phyloP scores from a whole-genome alignment of 108 stramenopile species.

The Poteriospumella lacustris region DNA sequence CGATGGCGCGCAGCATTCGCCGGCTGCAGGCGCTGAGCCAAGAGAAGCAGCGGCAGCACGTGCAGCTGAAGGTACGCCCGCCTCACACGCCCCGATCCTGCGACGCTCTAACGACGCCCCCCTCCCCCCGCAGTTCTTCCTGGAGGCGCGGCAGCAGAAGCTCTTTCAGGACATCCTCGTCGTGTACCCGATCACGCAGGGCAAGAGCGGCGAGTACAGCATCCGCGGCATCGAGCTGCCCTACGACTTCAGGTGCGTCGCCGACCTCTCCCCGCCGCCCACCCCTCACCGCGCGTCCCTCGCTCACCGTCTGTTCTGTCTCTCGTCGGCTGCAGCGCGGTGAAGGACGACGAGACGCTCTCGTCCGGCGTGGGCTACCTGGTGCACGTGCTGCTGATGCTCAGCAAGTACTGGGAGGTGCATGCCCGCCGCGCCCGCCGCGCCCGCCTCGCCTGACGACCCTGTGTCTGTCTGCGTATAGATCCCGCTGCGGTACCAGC shows the following conservation, averaged over 20 bases:
- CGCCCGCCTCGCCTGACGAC: not conserved
- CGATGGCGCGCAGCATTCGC: too few species aligned
- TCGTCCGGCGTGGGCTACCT: not conserved
- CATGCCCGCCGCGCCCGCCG: not conserved
- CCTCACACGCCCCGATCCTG: too few species aligned
- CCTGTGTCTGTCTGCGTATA: not conserved
- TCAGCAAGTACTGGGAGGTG: conserved; percentile 19
- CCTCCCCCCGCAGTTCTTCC: not conserved
- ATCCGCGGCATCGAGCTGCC: not conserved
- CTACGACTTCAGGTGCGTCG: not conserved
- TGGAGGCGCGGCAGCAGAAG: not conserved
- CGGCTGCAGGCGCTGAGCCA: too few species aligned
- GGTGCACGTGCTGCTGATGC: conserved; percentile 12
- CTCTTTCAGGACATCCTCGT: not conserved
- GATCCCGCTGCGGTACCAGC: conserved; percentile 13
- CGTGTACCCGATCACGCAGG: not conserved
- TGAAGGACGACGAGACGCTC: conserved; percentile 17
- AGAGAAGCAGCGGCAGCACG: too few species aligned
- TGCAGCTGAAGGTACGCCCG: too few species aligned
- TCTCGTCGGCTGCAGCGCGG: not conserved
- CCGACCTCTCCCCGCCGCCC: not conserved
- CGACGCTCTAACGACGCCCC: too few species aligned
- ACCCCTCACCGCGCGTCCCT: not conserved
- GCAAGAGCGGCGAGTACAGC: not conserved
- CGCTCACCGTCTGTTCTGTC: not conserved